Percentiles rank a stretch among this genome's conserved stretches.
phyloP scores from a whole-genome alignment of 495 filamentous ascomycete species.

The Xylaria nigripes region DNA sequence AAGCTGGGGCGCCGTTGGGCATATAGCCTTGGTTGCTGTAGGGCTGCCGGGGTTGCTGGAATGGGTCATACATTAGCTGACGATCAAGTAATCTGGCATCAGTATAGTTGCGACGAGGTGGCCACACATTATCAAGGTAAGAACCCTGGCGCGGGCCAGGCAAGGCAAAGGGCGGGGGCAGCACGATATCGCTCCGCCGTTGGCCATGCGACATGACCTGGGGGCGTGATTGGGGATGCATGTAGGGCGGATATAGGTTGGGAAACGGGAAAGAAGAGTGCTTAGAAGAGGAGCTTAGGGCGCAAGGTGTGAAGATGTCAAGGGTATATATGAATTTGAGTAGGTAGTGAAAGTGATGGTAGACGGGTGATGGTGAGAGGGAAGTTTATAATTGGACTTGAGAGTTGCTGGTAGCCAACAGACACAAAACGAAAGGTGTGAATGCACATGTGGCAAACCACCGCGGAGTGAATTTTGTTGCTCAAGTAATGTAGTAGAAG shows the following conservation, averaged over 20 bases:
- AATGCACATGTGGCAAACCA: background rate
- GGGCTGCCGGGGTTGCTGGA: slow-evolving; percentile 33
- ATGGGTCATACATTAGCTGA: slow-evolving; percentile 18
- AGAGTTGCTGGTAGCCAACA: background rate
- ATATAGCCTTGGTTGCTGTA: slow-evolving; percentile 43
- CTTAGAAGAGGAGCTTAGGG: background rate
- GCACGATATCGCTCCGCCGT: background rate
- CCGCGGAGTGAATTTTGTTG: background rate
- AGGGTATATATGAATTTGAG: background rate
- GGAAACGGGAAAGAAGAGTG: background rate
- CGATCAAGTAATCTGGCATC: background rate
- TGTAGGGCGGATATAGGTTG: background rate
- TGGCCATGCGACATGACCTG: background rate
- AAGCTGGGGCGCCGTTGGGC: slow-evolving; percentile 44
- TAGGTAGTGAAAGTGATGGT: background rate
- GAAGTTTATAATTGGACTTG: background rate
- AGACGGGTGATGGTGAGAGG: background rate
- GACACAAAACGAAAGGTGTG: background rate
- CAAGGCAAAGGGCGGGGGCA: background rate
- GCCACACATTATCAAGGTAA: background rate
- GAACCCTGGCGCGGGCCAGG: background rate
- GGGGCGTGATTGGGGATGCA: background rate
- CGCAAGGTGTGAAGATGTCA: background rate
- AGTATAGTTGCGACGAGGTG: slow-evolving; percentile 3
- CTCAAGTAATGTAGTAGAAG: no score